A percentile compares a stretch with the other conserved stretches of the same genome.
Evolutionary conservation across 192 early-diverging fungal species (phyloP).

Genomic region (Backusella westeae): DNA sequence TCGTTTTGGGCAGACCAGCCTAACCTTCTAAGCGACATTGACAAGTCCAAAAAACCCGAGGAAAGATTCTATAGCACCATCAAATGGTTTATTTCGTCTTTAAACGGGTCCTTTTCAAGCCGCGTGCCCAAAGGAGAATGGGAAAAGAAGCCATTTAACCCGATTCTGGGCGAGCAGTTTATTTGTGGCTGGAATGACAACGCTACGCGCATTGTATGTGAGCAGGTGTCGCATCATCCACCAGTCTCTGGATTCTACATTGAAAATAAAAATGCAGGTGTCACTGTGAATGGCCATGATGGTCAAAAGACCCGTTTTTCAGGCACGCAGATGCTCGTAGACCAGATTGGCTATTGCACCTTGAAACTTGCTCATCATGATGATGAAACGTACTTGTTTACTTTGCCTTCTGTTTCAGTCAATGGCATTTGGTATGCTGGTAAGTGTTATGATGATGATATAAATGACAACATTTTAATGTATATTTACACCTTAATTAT

Average conservation of each 20-base stretch:
- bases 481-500: conserved; percentile 7
- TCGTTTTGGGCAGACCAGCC: conserved; percentile 64
- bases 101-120: conserved; percentile 75
- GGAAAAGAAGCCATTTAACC: conserved; percentile 79
- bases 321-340: conserved; percentile 71
- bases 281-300: conserved; percentile 58
- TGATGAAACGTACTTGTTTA: conserved; percentile 69
- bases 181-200: conserved; percentile 59
- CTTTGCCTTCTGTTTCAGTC: conserved; percentile 71
- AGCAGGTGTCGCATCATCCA: conserved; percentile 75
- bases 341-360: conserved; percentile 73
- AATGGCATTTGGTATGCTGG: conserved; percentile 65
- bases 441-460: neutral
- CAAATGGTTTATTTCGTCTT: conserved; percentile 77
- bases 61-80: conserved; percentile 69
- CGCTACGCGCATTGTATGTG: conserved; percentile 52
- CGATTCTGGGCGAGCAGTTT: conserved; percentile 69
- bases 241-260: conserved; percentile 68
- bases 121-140: conserved; percentile 61
- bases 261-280: conserved; percentile 58
- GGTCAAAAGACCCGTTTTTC: conserved; percentile 75
- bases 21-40: conserved; percentile 44
- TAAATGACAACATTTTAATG: neutral
- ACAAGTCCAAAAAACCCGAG: conserved; percentile 52
- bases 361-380: conserved; percentile 55